Percentiles rank a stretch among this genome's conserved stretches.
Conservation (phyloP, 345 rosid species). For the Mangifera indica region DNA sequence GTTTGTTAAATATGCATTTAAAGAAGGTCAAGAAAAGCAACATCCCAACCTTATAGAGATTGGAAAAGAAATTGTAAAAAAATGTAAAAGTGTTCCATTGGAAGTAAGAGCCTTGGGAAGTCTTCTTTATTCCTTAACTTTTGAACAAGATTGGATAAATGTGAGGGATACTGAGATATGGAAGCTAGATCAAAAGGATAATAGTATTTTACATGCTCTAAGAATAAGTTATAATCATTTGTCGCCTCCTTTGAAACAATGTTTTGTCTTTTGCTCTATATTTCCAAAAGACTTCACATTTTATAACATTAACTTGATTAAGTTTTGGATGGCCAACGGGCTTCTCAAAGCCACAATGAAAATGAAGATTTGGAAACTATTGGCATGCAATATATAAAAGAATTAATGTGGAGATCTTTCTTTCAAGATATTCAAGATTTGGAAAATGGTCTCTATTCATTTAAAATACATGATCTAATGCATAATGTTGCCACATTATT, state of each 20-base stretch:
- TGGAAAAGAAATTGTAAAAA: too few species aligned
- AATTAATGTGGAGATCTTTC: not conserved
- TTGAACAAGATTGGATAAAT: not conserved
- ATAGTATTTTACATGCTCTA: not conserved
- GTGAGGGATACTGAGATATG: not conserved
- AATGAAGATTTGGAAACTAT: not conserved
- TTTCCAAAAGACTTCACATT: not conserved
- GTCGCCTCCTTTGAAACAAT: not conserved
- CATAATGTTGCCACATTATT: not conserved
- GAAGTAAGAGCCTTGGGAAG: not conserved
- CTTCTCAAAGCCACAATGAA: not conserved
- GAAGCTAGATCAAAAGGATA: not conserved
- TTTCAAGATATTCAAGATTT: not conserved
- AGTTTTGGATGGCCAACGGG: not conserved
- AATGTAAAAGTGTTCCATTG: not conserved
- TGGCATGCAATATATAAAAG: not conserved
- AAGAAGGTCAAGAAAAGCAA: not conserved
- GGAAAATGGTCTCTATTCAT: accelerated
- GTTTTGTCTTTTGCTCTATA: not conserved
- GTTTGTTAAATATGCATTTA: not conserved
- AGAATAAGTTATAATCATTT: not conserved
- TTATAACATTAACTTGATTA: accelerated
- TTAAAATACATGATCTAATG: not conserved
- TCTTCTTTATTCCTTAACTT: constrained; percentile 20
- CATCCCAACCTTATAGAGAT: not conserved